Evolutionary conservation across 176 grass and related monocot genomes (phyloP), one percentile per base, ranked within the genome.

Genomic region (Lolium multiflorum): DNA sequence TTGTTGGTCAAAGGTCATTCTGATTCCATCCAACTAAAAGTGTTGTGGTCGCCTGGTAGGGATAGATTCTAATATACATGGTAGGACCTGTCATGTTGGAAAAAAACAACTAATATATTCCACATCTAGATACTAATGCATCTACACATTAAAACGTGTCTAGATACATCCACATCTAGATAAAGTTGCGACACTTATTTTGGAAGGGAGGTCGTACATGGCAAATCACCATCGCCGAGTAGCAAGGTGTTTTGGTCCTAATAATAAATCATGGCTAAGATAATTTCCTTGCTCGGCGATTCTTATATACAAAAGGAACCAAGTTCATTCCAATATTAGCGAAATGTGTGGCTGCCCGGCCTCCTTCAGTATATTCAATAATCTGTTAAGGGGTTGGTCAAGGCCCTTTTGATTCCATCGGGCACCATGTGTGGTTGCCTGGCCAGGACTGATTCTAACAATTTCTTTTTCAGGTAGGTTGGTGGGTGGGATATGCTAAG

Each of bases 401-500:
- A 87, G 2, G 35, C 10, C 52, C 15, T 82, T 88, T 38, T 71
- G 26, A 52, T 85, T 28, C 13, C 13, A 74, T 43, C 15, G 65
- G 11, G n/a, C 21, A 82, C 1, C 28, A 25, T 21, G 11, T 74
- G 4, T 82, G 24, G 3, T 41, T 10, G 3, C 66, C 6, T 82
- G 35, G 5, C 41, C 7, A 1, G 9, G 22, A 55, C 81, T 6
- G 14, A 48, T 39, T 60, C 49, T 80, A 84, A 81, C 58, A 39
- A 15, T 74, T 76, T 68, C 74, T 35, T 11, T 8, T 89, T n/a
- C 90, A 98, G 96, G 91, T 94, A 90, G 96, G 96, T 71, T 98
- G 96, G 96, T 98, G 96, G 96, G 91, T 92, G 15, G 91, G 96
- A 12, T 90, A 90, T 21, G 86, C 86, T 7, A 96, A 92, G 84